phyloP scores from a whole-genome alignment of 164 flowering plant genomes.

The Tetrastigma voinierianum region DNA sequence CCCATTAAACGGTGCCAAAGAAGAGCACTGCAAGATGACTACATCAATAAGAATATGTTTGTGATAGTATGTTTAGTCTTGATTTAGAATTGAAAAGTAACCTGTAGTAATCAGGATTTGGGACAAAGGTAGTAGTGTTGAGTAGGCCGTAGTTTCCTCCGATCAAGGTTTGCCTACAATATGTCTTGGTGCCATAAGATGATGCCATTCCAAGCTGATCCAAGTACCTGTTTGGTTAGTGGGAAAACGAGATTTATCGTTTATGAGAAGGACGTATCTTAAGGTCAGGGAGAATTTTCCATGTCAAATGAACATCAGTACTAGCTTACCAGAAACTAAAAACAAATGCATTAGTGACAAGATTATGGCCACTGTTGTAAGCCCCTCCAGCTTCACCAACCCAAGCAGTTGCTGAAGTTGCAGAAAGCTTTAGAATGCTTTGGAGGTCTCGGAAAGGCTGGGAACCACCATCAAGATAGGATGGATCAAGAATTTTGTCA shows the following conservation, averaged over 20 bases:
- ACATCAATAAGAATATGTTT: no score
- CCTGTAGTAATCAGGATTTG: conserved; percentile 63
- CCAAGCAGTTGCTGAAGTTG: conserved; percentile 36
- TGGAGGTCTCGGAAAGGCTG: conserved; percentile 24
- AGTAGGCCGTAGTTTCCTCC: conserved; percentile 58
- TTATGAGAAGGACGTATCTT: not conserved
- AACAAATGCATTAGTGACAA: conserved; percentile 38
- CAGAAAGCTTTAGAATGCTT: conserved; percentile 20
- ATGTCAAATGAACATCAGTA: not conserved
- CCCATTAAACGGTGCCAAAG: conserved; percentile 60
- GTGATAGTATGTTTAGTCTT: not conserved
- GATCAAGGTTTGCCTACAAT: conserved; percentile 48
- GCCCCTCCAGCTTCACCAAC: conserved; percentile 59
- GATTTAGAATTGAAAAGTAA: not conserved
- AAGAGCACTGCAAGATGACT: conserved; percentile 39
- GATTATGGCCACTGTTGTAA: conserved; percentile 39
- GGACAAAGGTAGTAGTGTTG: conserved; percentile 37
- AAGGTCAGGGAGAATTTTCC: not conserved
- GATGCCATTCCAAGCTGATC: conserved; percentile 58
- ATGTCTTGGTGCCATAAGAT: conserved; percentile 33
- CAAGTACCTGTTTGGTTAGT: conserved; percentile 34
- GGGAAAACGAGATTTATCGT: conserved; percentile 9
- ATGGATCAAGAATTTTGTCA: conserved; percentile 34
- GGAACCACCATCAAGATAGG: conserved; percentile 30
- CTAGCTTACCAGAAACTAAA: conserved; percentile 41